Base-by-base conservation (phyloP, 2,329 filamentous ascomycete genomes). In the Arthrobotrys musiformis region DNA sequence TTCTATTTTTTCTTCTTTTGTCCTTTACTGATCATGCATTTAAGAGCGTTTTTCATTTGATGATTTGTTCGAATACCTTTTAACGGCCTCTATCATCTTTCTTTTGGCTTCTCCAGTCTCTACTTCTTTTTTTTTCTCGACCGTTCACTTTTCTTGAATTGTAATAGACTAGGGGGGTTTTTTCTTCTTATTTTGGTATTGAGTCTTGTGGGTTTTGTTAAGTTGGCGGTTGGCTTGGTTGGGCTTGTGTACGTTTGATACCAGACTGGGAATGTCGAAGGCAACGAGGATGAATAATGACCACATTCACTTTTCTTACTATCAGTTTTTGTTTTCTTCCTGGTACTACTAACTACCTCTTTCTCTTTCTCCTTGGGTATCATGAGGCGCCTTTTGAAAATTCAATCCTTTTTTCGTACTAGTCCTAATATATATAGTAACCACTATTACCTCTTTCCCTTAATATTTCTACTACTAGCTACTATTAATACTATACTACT, bases 371-470 rank as follows among this genome's bases (percentile, higher is more conserved):
- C 19, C 17, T 40, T 58, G 54, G 54, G 54, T 40, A 58, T 58
- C 33, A 58, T 58, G 33, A 40, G 54, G 54, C 54, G 54, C 54
- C 33, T 58, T 58, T n/a, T n/a, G n/a, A 33, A 40, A 58, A 13
- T 58, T 58, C 33, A 19, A 28, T 58, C 54, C 15, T 37, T 58
- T 46, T 42, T 37, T 37, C 40, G 50, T 56, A 56, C 22, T 58
- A 58, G 54, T 40, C 33, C 17, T 58, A 58, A 58, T 58, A 58
- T 56, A 56, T 40, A 56, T 56, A 56, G 52, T 56, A 56, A 56
- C 52, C 24, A 37, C 54, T 28, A n/a, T n/a, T 35, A 42, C 40
- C 40, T 17, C n/a, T 17, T 42, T 42, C 8, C n/a, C 15, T 37
- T 37, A 37, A 6, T 42, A 42, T 33, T 33, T 9, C 37, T 40